Percentiles rank a stretch among this genome's conserved stretches.
These are phyloP conservation scores for Funneliformis caledonium DNA, from an alignment of 371 early-diverging fungal genomes.

Conservation along the genomic window DNA sequence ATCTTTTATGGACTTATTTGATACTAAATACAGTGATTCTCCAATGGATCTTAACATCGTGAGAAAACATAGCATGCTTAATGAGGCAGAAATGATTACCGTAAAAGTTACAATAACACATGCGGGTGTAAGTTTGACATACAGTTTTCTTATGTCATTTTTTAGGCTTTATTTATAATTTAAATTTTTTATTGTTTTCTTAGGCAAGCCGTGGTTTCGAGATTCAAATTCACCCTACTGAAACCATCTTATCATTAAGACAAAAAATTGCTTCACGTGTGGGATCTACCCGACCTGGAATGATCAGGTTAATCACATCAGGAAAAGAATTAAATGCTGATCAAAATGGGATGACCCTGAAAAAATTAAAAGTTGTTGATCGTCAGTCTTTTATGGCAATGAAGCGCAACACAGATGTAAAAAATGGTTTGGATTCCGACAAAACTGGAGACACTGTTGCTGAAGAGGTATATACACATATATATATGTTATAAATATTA, in stretches of 20 bases:
- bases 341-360: conserved; percentile 46
- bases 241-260: conserved; percentile 39
- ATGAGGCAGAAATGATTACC: conserved; percentile 40
- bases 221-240: conserved; percentile 35
- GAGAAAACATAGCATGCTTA: conserved; percentile 39
- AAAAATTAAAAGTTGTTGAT: conserved; percentile 47
- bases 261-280: conserved; percentile 37
- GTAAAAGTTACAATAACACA: conserved; percentile 33
- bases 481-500: background rate
- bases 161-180: background rate
- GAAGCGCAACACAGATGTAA: conserved; percentile 35
- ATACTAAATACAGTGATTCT: conserved; percentile 30
- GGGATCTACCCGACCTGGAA: conserved; percentile 15
- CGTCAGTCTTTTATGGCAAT: conserved; percentile 45
- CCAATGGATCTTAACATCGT: conserved; percentile 1
- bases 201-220: conserved; percentile 29
- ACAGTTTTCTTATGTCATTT: background rate
- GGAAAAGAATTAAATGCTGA: conserved; percentile 39
- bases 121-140: background rate
- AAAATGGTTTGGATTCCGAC: conserved; percentile 13
- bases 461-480: conserved; percentile 7
- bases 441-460: background rate
- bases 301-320: conserved; percentile 21
- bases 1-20: conserved; percentile 40
- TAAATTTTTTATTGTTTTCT: background rate